phyloP scores from a whole-genome alignment of 2,329 filamentous ascomycete genomes.

The Magnaporthales sp. region DNA sequence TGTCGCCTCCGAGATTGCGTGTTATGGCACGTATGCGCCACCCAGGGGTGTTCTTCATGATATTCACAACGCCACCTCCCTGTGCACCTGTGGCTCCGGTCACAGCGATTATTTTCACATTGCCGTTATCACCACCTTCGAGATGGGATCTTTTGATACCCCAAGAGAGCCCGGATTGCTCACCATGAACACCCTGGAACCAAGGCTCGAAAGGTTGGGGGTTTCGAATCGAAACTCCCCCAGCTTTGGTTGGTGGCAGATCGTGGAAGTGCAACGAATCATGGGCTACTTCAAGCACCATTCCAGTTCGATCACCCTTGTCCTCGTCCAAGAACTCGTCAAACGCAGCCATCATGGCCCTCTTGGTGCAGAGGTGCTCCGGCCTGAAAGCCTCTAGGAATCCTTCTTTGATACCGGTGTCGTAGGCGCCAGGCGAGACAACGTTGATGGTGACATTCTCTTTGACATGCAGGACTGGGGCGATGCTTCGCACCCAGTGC shows the following conservation, averaged over 20 bases:
- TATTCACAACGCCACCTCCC: constrained; percentile 21
- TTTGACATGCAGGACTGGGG: constrained; percentile 30
- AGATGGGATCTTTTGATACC: constrained; percentile 4
- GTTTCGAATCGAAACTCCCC: constrained; percentile 7
- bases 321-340: constrained; percentile 35
- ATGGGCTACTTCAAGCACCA: constrained; percentile 10
- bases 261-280: constrained; percentile 7
- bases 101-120: constrained; percentile 17
- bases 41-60: constrained; percentile 15
- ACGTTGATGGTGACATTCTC: constrained; percentile 40
- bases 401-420: constrained; percentile 33
- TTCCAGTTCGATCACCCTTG: constrained; percentile 1
- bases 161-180: constrained; percentile 8
- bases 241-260: constrained; percentile 6
- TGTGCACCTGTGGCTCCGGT: constrained; percentile 23
- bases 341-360: constrained; percentile 35
- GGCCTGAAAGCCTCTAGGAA: constrained; percentile 1
- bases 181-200: constrained; percentile 11
- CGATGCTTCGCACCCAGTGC: constrained; percentile 28
- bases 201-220: constrained; percentile 9
- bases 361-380: constrained; percentile 8
- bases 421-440: constrained; percentile 37
- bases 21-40: constrained; percentile 23
- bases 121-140: neutral
- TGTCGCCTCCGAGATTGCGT: constrained; percentile 19